These are phyloP conservation scores for Trichothecium sympodiale DNA, from an alignment of 2,329 filamentous ascomycete species.

Conservation along the genomic window DNA sequence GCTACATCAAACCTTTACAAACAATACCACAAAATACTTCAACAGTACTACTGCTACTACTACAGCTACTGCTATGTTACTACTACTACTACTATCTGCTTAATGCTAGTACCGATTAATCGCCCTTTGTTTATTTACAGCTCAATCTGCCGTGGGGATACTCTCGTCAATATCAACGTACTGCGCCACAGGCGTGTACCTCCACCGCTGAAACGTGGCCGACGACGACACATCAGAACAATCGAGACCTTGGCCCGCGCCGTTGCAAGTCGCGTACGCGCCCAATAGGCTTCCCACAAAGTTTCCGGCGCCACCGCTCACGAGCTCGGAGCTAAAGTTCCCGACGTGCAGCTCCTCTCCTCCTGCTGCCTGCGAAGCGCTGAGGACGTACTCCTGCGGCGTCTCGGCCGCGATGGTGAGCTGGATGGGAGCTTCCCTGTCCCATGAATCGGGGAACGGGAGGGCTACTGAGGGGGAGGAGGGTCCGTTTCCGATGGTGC, in stretches of 20 bases:
- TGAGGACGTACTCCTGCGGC: constrained; percentile 8
- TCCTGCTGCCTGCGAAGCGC: neutral
- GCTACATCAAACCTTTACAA: no score
- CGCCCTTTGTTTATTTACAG: no score
- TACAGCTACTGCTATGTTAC: no score
- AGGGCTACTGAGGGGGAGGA: constrained; percentile 9
- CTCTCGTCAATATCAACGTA: constrained; percentile 3
- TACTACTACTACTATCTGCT: no score
- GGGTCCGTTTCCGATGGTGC: neutral
- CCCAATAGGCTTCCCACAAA: constrained; percentile 10
- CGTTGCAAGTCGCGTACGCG: constrained; percentile 9
- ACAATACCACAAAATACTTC: no score
- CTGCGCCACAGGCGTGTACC: constrained; percentile 8
- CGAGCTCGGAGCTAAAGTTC: constrained; percentile 1
- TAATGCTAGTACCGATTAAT: no score
- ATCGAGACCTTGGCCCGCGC: constrained; percentile 3
- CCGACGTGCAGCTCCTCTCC: constrained; percentile 1
- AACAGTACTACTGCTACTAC: no score
- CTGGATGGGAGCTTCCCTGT: constrained; percentile 7
- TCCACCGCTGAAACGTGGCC: constrained; percentile 7
- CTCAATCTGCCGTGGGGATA: neutral
- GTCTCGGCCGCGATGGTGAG: constrained; percentile 20
- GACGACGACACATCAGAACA: constrained; percentile 5
- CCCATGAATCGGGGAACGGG: constrained; percentile 1
- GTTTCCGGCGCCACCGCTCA: constrained; percentile 7